Conservation (phyloP, 2,329 filamentous ascomycete species). For the Fusarium lateritium region DNA sequence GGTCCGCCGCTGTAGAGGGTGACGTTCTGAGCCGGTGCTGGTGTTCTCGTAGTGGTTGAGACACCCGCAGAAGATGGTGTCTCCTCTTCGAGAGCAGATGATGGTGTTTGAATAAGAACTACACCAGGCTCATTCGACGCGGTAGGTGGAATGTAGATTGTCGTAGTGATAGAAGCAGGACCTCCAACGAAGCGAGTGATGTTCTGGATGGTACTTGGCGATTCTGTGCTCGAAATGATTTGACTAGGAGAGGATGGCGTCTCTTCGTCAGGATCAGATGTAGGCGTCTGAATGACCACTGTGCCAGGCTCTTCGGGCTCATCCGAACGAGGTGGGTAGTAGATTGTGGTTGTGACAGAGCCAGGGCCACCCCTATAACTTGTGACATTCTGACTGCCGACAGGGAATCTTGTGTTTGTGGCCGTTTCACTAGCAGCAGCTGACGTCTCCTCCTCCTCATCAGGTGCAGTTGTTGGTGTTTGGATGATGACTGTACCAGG, state of each 20-base stretch:
- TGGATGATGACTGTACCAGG: conserved; percentile 17
- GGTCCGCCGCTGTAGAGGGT: conserved; percentile 8
- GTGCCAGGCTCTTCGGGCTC: not conserved
- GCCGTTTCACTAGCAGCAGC: not conserved
- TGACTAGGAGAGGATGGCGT: not conserved
- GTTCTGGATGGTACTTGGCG: conserved; percentile 4
- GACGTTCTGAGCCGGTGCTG: not conserved
- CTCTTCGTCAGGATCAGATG: not conserved
- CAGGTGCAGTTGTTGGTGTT: not conserved
- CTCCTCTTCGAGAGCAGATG: not conserved
- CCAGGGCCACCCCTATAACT: conserved; percentile 14
- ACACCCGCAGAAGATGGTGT: not conserved
- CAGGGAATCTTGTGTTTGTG: not conserved
- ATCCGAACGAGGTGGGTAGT: conserved; percentile 6
- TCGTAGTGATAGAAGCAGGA: not conserved
- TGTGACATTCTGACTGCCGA: conserved; percentile 1
- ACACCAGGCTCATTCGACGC: not conserved
- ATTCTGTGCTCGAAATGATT: not conserved
- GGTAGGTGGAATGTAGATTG: conserved; percentile 1
- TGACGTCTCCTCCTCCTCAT: not conserved
- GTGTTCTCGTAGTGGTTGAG: not conserved
- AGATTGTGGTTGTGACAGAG: conserved; percentile 7
- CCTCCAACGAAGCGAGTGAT: conserved; percentile 8
- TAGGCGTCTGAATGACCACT: conserved; percentile 17
- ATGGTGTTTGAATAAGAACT: conserved; percentile 18